Evolutionary conservation across 495 filamentous ascomycete species (phyloP), one percentile per base, ranked within the genome.

Genomic region (Penicillium desertorum): DNA sequence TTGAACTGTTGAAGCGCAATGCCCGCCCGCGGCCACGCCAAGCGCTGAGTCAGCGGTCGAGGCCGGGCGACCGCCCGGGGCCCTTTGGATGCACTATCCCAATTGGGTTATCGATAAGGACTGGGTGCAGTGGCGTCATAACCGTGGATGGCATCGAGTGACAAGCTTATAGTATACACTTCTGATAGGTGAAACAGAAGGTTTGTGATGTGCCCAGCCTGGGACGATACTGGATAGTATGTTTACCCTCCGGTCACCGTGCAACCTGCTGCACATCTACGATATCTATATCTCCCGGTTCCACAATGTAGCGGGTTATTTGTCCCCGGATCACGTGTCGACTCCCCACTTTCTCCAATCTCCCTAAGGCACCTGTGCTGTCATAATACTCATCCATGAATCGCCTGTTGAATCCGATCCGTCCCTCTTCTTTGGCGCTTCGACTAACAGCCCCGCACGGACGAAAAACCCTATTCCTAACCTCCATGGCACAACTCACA

Each of bases 401-500:
- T 67, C 57, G 59, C 23, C 37, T 56, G 4, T 29, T 64, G 23
- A 65, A 62, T 30, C 25, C 51, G 5, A 51, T 70, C 10, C 34
- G 55, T 44, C 66, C 65, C 51, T 44, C 62, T 10, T 46, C 51
- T 6, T 25, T 29, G 60, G 42, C 46, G 1, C 37, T 23, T 19
- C 45, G 54, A 22, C 46, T 60, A n/a, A 22, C 20, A 10, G 12
- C 5, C 9, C 10, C 19, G n/a, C 17, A 37, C 22, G 19, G 11
- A 5, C 36, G 2, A 19, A 41, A 22, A 32, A 11, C n/a, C 9
- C 11, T 30, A 3, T 29, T n/a, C 22, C 51, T 51, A 16, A 9
- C 58, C 34, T 5, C 54, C 19, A 66, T 71, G 60, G 65, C 69
- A 17, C 70, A 62, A 25, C 49, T 69, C 17, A 65, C 69, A 34